phyloP scores from a whole-genome alignment of 1,284 basidiomycete genomes.

The Fistulinella cinereoalba region DNA sequence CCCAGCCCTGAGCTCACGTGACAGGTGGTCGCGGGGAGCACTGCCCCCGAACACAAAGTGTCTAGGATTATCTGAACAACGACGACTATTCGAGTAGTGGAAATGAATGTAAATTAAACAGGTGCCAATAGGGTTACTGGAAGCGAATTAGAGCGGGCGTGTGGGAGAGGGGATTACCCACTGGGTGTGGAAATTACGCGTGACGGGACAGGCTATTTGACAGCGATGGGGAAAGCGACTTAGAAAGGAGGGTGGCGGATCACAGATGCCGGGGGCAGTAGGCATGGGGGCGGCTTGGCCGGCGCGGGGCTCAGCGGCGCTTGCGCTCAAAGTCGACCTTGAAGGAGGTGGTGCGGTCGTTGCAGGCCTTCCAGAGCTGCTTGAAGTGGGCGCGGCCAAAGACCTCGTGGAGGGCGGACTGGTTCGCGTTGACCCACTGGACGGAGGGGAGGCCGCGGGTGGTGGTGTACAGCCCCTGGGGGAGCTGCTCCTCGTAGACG shows the following conservation, averaged over 20 bases:
- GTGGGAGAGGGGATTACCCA: slow-evolving; percentile 33
- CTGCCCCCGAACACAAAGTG: too few species aligned
- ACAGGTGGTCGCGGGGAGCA: too few species aligned
- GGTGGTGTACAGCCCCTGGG: slow-evolving; percentile 64
- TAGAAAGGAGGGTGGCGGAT: slow-evolving; percentile 25
- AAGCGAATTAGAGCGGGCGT: slow-evolving; percentile 31
- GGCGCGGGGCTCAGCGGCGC: slow-evolving; percentile 23
- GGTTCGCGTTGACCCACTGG: slow-evolving; percentile 70
- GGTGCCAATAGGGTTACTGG: slow-evolving; percentile 25
- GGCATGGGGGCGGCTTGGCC: slow-evolving; percentile 8
- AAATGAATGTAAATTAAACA: slow-evolving; percentile 30
- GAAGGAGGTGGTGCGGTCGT: slow-evolving; percentile 65
- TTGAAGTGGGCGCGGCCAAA: slow-evolving; percentile 70
- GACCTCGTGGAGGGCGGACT: slow-evolving; percentile 60
- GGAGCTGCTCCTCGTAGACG: slow-evolving; percentile 67
- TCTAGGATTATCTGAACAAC: slow-evolving; percentile 12
- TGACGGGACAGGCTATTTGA: slow-evolving; percentile 36
- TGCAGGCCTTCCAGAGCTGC: slow-evolving; percentile 67
- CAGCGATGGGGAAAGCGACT: slow-evolving; percentile 30
- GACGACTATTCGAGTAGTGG: slow-evolving; percentile 17
- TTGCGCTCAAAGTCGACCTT: slow-evolving; percentile 57
- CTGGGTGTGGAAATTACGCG: slow-evolving; percentile 34
- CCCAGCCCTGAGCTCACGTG: not conserved
- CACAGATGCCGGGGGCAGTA: slow-evolving; percentile 23
- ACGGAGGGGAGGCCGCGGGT: slow-evolving; percentile 73